phyloP scores from a whole-genome alignment of 225 moss, liverwort and hornwort genomes.

The Takakia lepidozioides region DNA sequence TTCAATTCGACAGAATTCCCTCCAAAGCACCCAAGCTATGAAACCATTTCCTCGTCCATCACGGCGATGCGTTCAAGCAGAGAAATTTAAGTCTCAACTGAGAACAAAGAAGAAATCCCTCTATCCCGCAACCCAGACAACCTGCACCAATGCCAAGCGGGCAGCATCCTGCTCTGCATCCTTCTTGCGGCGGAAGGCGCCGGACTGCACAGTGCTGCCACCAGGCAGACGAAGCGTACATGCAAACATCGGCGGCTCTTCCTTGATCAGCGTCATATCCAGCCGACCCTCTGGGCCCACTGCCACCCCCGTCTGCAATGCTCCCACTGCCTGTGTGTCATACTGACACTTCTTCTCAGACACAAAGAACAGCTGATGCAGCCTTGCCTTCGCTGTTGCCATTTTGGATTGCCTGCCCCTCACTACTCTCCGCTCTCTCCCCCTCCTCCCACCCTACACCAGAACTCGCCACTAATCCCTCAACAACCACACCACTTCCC shows the following conservation, averaged over 20 bases:
- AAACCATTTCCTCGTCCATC: no score
- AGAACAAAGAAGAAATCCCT: no score
- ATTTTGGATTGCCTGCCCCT: no score
- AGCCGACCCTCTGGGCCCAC: conserved; percentile 19
- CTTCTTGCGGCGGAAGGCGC: conserved; percentile 76
- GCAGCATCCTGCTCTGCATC: conserved; percentile 98
- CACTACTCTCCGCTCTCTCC: not conserved
- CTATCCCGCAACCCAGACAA: no score
- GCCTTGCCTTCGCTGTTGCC: conserved; percentile 55
- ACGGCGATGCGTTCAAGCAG: no score
- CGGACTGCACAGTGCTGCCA: conserved; percentile 61
- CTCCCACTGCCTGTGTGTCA: conserved; percentile 43
- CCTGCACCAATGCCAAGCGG: conserved; percentile 74
- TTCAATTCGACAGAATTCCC: no score
- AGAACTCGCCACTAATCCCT: no score
- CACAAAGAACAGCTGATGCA: conserved; percentile 34
- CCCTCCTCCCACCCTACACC: not conserved
- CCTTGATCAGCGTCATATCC: conserved; percentile 29
- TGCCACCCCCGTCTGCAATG: conserved; percentile 10
- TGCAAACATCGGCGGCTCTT: conserved; percentile 35
- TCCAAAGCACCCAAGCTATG: no score
- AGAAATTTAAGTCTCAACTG: no score
- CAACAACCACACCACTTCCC: no score
- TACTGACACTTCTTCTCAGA: conserved; percentile 38
- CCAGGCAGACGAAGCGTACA: conserved; percentile 82